Evolutionary conservation across 2,329 filamentous ascomycete genomes (phyloP), one percentile per base, ranked within the genome.

Genomic region (Remersonia thermophila): DNA sequence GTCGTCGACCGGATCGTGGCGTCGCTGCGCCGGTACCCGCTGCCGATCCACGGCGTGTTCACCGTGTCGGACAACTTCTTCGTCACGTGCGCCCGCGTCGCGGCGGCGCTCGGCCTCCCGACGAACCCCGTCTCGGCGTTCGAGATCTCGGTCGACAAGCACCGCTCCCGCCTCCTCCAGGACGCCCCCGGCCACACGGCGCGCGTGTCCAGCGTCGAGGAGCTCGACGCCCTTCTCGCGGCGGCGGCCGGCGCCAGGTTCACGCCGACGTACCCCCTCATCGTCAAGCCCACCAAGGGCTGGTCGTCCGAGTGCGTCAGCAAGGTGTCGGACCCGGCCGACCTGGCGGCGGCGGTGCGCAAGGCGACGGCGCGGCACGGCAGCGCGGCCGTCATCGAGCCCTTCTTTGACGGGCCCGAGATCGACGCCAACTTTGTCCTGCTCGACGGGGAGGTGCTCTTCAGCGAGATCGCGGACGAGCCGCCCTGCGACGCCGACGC

Each of bases 31-130:
- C 29, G 31, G 14, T 50, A 50, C 29, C 43, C 40, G 2, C 37
- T 44, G 2, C 46, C 46, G 5, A 46, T 50, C 23, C 41, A 48
- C 30, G 47, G 46, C 20, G 39, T 50, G 12, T 48, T 50, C 32
- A 50, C 47, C 2, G 27, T 49, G 13, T 50, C 47, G 0, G 47
- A 50, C 38, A 50, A 50, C 29, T 50, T 47, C 38, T 49, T 50
- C 31, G 47, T 47, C 30, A 30, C 43, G 2, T 38, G 42, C 13
- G 47, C 47, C 20, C 31, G 35, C 14, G 46, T 46, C 2, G 46
- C 45, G 11, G 33, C 44, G 7, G 27, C 27, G 3, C 29, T 50
- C 3, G 38, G 41, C 2, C 38, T 50, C 2, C 45, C 46, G 2
- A 16, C 36, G 3, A 45, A 33, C 30, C 46, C 47, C 1, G 42